phyloP scores from a whole-genome alignment of 106 monocot genomes.

The Cymbidium sinense region DNA sequence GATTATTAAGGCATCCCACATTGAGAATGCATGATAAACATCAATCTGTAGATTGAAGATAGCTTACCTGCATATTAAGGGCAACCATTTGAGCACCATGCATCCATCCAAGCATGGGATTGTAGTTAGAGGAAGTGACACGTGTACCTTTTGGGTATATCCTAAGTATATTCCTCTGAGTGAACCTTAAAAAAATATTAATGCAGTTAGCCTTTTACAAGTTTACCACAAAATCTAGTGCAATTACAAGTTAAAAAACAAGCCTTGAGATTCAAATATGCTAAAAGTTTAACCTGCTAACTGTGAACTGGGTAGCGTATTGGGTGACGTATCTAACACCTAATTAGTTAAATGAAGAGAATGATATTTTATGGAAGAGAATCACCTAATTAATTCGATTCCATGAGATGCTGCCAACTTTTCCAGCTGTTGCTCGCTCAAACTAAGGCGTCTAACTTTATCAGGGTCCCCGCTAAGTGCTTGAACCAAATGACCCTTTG shows the following conservation, averaged over 20 bases:
- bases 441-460: conserved; percentile 34
- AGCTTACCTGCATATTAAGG: conserved; percentile 80
- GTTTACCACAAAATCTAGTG: not conserved
- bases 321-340: too few species aligned
- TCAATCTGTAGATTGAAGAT: too few species aligned
- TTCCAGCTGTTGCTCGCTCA: conserved; percentile 37
- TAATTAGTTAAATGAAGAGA: not conserved
- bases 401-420: conserved; percentile 29
- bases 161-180: conserved; percentile 70
- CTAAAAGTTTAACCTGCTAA: not conserved
- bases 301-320: not conserved
- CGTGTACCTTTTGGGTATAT: conserved; percentile 72
- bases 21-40: not conserved
- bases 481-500: conserved; percentile 20
- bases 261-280: not conserved
- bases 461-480: conserved; percentile 24
- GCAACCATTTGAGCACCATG: conserved; percentile 96
- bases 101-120: conserved; percentile 82
- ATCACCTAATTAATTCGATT: conserved; percentile 30
- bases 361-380: not conserved
- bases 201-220: not conserved
- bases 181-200: conserved; percentile 43
- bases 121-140: conserved; percentile 73
- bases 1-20: not conserved
- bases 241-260: not conserved